Conservation (phyloP, 140 eudicot genomes). For the Bidens hawaiensis region DNA sequence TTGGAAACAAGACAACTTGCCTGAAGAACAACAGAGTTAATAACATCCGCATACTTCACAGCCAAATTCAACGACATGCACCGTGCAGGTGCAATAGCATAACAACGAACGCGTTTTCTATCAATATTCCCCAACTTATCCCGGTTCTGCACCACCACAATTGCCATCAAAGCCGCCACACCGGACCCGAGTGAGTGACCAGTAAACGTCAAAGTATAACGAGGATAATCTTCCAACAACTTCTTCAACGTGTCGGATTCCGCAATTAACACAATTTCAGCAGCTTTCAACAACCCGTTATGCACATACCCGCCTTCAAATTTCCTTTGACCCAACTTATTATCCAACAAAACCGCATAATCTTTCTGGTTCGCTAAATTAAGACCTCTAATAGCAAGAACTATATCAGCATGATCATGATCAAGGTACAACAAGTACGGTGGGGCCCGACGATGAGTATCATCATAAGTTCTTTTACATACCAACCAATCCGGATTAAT, state of each 20-base stretch:
- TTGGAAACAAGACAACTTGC: conserved; percentile 29
- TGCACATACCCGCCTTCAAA: conserved; percentile 98
- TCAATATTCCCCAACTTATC: conserved; percentile 61
- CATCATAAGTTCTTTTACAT: conserved; percentile 47
- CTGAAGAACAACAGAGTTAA: conserved; percentile 90
- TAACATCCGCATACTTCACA: conserved; percentile 88
- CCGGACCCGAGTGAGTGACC: conserved; percentile 98
- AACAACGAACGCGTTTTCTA: conserved; percentile 68
- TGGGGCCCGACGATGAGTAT: conserved; percentile 60
- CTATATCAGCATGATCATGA: conserved; percentile 76
- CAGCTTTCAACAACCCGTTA: conserved; percentile 81
- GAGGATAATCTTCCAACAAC: conserved; percentile 56
- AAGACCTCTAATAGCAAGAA: conserved; percentile 81
- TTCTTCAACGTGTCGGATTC: conserved; percentile 59
- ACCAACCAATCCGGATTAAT: conserved; percentile 68
- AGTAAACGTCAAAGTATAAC: conserved; percentile 65
- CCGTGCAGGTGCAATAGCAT: conserved; percentile 87
- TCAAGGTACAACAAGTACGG: conserved; percentile 76
- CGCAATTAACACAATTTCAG: conserved; percentile 59
- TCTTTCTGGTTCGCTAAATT: conserved; percentile 80
- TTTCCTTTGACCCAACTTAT: conserved; percentile 75
- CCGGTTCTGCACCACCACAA: conserved; percentile 68
- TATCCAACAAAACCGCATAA: conserved; percentile 76
- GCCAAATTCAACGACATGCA: conserved; percentile 88
- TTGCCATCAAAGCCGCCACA: conserved; percentile 77